These are phyloP conservation scores for Trypanosoma rangeli DNA, from an alignment of 208 protist genomes.

Conservation along the genomic window DNA sequence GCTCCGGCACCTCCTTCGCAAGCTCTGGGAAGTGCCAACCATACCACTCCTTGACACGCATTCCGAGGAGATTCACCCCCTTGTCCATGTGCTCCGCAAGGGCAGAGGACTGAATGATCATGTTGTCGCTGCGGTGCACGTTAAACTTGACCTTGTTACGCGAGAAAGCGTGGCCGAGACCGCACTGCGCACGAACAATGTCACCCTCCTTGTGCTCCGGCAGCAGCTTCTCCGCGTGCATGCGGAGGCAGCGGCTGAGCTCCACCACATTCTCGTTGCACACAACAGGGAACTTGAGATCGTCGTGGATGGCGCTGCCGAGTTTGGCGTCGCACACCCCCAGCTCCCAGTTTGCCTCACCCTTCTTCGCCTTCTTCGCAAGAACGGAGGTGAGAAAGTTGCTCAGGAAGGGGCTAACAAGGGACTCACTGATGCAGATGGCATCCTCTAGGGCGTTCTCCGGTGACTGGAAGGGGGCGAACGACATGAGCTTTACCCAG, in stretches of 20 bases:
- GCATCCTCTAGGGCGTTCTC: conserved; percentile 98
- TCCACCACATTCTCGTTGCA: conserved; percentile 88
- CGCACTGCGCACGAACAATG: conserved; percentile 96
- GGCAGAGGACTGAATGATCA: conserved; percentile 98
- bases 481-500: conserved; percentile 95
- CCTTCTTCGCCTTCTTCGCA: conserved; percentile 90
- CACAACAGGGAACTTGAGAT: conserved; percentile 81
- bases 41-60: conserved; percentile 99
- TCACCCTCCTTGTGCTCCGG: conserved; percentile 94
- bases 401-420: conserved; percentile 86
- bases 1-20: conserved; percentile 95
- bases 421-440: conserved; percentile 96
- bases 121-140: conserved; percentile 98
- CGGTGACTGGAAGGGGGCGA: conserved; percentile 96
- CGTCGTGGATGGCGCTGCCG: conserved; percentile 93
- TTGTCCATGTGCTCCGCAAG: conserved; percentile 99
- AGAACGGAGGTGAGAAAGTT: conserved; percentile 96
- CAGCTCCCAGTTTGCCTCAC: conserved; percentile 84
- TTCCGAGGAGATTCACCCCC: conserved; percentile 99
- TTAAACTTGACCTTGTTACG: conserved; percentile 99
- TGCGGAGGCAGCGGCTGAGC: conserved; percentile 95
- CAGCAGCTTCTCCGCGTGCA: conserved; percentile 95
- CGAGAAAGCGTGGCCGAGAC: conserved; percentile 98
- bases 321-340: conserved; percentile 96
- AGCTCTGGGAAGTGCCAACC: conserved; percentile 99